A percentile compares a stretch with the other conserved stretches of the same genome.
Evolutionary conservation across 805 yeast genomes (phyloP).

Genomic region (Ascoidea rubescens): DNA sequence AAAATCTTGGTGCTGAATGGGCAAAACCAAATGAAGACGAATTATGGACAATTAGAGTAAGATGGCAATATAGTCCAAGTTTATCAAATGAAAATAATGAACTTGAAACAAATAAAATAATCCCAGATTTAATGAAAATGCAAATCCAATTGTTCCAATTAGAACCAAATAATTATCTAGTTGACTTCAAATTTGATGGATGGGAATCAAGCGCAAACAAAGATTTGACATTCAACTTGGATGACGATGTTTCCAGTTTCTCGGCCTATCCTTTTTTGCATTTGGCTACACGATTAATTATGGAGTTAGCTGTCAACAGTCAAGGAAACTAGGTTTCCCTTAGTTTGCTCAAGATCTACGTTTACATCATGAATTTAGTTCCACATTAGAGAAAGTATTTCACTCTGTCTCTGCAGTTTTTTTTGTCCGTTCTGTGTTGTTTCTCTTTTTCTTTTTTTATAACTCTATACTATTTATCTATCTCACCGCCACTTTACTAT

Average conservation of each 20-base stretch:
- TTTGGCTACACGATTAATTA: slow-evolving; percentile 78
- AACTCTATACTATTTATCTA: background rate
- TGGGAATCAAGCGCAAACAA: slow-evolving; percentile 48
- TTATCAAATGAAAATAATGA: slow-evolving; percentile 3
- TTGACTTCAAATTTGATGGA: slow-evolving; percentile 95
- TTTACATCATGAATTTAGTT: background rate
- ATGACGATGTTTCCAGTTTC: slow-evolving; percentile 76
- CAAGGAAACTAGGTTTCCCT: background rate
- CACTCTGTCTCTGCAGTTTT: background rate
- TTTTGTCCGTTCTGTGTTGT: background rate
- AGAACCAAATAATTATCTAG: slow-evolving; percentile 90
- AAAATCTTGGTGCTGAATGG: slow-evolving; percentile 95
- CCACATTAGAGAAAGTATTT: slow-evolving; percentile 5
- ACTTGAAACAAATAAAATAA: slow-evolving; percentile 17
- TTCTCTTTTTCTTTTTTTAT: background rate
- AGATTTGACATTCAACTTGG: slow-evolving; percentile 15
- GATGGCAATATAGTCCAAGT: slow-evolving; percentile 62
- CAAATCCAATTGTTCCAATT: slow-evolving; percentile 90
- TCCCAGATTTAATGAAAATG: slow-evolving; percentile 87
- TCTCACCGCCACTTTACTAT: background rate
- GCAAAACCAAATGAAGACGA: slow-evolving; percentile 90
- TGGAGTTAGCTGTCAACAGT: slow-evolving; percentile 94
- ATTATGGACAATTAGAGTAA: slow-evolving; percentile 87
- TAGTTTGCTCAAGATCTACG: background rate
- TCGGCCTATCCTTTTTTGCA: slow-evolving; percentile 93